Evolutionary conservation across 2,329 filamentous ascomycete species (phyloP).

Genomic region (Fusarium sp.): DNA sequence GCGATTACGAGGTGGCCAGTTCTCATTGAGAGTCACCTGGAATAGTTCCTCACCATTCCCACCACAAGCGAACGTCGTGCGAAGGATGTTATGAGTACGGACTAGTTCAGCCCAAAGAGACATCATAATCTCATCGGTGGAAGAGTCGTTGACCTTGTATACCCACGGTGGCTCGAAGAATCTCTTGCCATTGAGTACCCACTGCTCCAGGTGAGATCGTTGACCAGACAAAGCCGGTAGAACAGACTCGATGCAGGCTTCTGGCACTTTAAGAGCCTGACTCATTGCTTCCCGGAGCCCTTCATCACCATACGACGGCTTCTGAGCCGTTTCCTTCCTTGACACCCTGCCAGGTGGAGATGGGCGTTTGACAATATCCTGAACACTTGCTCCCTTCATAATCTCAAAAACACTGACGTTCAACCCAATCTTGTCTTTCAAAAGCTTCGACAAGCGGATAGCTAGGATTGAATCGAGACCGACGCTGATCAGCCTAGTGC

Average conservation of each 20-base stretch:
- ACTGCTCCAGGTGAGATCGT: constrained; percentile 24
- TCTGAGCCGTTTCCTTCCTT: not conserved
- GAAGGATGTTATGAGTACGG: constrained; percentile 6
- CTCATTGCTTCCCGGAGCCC: not conserved
- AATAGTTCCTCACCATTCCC: not conserved
- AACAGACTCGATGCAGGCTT: constrained; percentile 2
- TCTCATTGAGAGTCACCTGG: constrained; percentile 11
- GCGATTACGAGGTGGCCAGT: not conserved
- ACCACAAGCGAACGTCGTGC: constrained; percentile 10
- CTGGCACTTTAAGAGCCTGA: not conserved
- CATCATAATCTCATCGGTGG: not conserved
- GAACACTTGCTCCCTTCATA: constrained; percentile 19
- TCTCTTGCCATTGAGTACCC: constrained; percentile 21
- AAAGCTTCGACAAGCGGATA: constrained; percentile 27
- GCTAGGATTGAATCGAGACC: constrained; percentile 30
- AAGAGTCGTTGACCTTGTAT: not conserved
- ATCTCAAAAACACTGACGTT: constrained; percentile 18
- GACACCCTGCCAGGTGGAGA: not conserved
- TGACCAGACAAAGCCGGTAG: constrained; percentile 1
- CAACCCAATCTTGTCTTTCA: constrained; percentile 14
- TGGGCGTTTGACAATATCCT: not conserved
- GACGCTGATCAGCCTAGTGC: constrained; percentile 16
- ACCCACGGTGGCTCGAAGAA: constrained; percentile 32
- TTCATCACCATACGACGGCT: not conserved
- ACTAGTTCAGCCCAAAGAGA: constrained; percentile 1